phyloP scores from a whole-genome alignment of 371 early-diverging fungal species.

The Apophysomyces variabilis region DNA sequence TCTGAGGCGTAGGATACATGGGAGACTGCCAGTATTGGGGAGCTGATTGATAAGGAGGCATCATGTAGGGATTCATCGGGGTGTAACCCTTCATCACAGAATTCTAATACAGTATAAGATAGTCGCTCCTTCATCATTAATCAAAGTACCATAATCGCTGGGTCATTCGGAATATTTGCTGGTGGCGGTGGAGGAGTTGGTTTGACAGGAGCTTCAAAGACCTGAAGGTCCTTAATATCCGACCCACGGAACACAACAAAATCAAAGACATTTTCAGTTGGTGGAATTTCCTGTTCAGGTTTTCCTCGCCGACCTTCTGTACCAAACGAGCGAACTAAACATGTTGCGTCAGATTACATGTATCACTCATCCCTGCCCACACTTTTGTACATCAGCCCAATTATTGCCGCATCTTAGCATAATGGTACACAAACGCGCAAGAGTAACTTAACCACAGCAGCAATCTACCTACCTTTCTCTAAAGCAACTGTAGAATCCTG shows the following conservation, averaged over 20 bases:
- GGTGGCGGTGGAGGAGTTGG: conserved; percentile 54
- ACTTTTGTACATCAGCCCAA: neutral
- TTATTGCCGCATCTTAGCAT: neutral
- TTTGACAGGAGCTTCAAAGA: conserved; percentile 75
- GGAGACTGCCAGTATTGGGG: conserved; percentile 31
- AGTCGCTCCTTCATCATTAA: conserved; percentile 1
- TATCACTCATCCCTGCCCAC: neutral
- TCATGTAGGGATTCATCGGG: conserved; percentile 46
- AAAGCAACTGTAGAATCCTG: conserved; percentile 91
- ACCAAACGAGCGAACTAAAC: conserved; percentile 79
- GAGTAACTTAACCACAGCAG: neutral
- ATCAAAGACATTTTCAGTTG: conserved; percentile 84
- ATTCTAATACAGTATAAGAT: conserved; percentile 13
- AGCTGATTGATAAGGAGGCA: conserved; percentile 31
- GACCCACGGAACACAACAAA: conserved; percentile 92
- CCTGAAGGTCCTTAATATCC: conserved; percentile 93
- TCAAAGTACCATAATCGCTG: conserved; percentile 82
- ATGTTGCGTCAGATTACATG: neutral
- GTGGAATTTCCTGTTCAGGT: conserved; percentile 83
- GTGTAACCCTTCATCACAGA: conserved; percentile 43
- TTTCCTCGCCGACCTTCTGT: conserved; percentile 85
- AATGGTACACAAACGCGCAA: neutral
- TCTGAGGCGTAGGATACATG: conserved; percentile 28
- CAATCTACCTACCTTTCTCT: conserved; percentile 73
- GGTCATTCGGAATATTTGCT: conserved; percentile 79